Evolutionary conservation across 2,329 filamentous ascomycete species (phyloP), one percentile per base, ranked within the genome.

Genomic region (Fusarium coffeatum): DNA sequence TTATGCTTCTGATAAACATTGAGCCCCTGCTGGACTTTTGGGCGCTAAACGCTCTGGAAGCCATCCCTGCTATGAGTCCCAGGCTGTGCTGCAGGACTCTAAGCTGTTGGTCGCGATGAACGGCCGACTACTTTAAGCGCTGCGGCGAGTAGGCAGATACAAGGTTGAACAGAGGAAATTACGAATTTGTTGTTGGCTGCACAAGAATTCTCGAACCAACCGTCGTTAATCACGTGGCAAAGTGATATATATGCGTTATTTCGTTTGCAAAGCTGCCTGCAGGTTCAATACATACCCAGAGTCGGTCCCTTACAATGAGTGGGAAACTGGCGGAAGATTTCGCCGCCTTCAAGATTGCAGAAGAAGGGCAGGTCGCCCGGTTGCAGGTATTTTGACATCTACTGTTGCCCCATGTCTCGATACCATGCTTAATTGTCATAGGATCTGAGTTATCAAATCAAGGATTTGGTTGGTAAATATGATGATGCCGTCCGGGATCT

Each of bases 351-450:
- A 20, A 42, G 5, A 42, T 42, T 42, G 40, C 12, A 15, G 40
- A 42, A 22, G 40, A 42, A 5, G 20, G 40, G 20, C 40, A 15
- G 5, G 6, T 1, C 12, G 40, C n/a, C 1, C 12, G 20, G 2
- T 42, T 42, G 12, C 40, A 42, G n/a, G 40, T 42, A 42, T 3
- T 4, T 22, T 15, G n/a, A 42, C 12, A 15, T 22, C 10, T 22
- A 7, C 20, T 20, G 4, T 3, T 4, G 7, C 12, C 4, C n/a
- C 3, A 22, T 41, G 4, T 5, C 3, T 22, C 5, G 1, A 12
- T 13, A 41, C 6, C n/a, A 13, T 41, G 9, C 40, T 42, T 6
- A 42, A 42, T 12, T 9, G 1, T 22, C 3, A 42, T 9, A 42
- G 40, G 8, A 42, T 9, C 20, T 42, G 0, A 22, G 40, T 22